Evolutionary conservation across 805 yeast genomes (phyloP).

Genomic region (Wickerhamiella lipophila): DNA sequence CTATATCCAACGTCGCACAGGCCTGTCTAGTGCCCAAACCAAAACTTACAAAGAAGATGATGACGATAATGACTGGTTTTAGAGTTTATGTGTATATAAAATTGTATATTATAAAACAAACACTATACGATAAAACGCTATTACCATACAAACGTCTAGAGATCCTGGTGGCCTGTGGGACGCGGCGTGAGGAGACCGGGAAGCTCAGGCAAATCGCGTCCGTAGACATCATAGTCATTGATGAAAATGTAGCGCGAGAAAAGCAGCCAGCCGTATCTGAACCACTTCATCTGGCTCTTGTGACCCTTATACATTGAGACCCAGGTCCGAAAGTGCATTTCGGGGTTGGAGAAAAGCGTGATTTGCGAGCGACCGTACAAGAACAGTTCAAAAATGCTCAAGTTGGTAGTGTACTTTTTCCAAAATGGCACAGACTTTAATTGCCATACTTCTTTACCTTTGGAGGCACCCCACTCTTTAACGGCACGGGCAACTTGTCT

Average conservation of each 20-base stretch:
- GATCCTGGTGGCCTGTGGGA: conserved; percentile 5
- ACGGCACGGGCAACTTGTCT: conserved; percentile 26
- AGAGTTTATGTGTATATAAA: neutral
- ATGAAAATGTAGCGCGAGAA: conserved; percentile 64
- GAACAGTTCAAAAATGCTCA: conserved; percentile 27
- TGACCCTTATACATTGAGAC: conserved; percentile 77
- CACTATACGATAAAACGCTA: neutral
- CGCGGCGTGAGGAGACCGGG: conserved; percentile 13
- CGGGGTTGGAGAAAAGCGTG: conserved; percentile 17
- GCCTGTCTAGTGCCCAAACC: conserved; percentile 16
- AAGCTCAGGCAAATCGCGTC: neutral
- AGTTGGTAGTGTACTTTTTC: conserved; percentile 28
- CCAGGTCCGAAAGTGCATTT: conserved; percentile 22
- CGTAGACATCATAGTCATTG: conserved; percentile 37
- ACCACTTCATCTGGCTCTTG: conserved; percentile 89
- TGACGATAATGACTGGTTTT: conserved; percentile 18
- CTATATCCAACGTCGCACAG: conserved; percentile 15
- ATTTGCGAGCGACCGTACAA: conserved; percentile 11
- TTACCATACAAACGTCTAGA: neutral
- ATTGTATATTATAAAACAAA: neutral
- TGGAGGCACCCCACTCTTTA: conserved; percentile 9
- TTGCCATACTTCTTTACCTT: conserved; percentile 19
- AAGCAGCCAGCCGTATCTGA: conserved; percentile 75
- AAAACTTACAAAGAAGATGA: conserved; percentile 21
- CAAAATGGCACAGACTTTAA: conserved; percentile 27